Conservation (phyloP, 2,329 filamentous ascomycete genomes). For the Hypoxylon sp. region DNA sequence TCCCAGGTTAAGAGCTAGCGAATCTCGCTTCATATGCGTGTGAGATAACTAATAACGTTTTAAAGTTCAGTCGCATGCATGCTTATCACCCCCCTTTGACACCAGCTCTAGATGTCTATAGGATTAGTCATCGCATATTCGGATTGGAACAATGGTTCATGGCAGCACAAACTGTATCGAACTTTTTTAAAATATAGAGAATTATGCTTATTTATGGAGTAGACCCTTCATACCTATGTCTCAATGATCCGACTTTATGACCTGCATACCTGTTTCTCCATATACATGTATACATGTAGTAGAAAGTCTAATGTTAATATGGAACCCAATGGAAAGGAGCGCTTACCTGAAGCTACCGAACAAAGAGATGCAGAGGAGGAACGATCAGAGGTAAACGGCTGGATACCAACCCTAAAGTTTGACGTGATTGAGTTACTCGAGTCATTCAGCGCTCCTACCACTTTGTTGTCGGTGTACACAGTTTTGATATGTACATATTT, state of each 20-base stretch:
- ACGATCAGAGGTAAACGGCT: background rate
- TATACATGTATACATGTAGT: too few species aligned
- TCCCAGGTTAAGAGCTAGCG: background rate
- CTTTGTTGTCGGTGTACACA: background rate
- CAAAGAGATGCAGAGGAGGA: background rate
- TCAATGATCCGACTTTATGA: background rate
- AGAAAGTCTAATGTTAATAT: background rate
- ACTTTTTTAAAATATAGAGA: background rate
- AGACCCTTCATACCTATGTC: background rate
- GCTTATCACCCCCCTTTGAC: background rate
- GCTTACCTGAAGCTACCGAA: background rate
- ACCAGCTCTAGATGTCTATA: background rate
- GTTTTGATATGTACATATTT: background rate
- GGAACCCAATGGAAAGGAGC: background rate
- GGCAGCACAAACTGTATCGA: background rate
- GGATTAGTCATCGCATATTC: slow-evolving; percentile 15
- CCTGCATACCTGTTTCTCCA: background rate
- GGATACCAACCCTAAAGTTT: background rate
- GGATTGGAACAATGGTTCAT: background rate
- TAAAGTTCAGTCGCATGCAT: background rate
- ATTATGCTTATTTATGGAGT: background rate
- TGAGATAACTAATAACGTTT: background rate
- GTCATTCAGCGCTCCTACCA: background rate
- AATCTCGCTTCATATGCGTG: background rate
- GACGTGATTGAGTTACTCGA: background rate